These are phyloP conservation scores for Crepidotus variabilis DNA, from an alignment of 768 basidiomycete genomes.

Conservation along the genomic window DNA sequence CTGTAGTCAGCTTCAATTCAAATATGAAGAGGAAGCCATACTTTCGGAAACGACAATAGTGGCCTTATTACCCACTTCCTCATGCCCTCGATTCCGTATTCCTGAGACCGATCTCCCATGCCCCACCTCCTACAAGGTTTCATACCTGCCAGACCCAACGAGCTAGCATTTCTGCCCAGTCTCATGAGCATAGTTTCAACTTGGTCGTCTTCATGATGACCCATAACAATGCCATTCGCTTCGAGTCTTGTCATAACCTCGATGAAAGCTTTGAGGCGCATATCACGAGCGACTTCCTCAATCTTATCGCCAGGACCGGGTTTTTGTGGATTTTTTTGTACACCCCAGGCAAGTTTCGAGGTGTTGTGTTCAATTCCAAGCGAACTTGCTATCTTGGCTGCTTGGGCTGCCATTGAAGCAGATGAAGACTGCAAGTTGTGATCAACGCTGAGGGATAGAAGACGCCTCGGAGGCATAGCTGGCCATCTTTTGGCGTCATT, in stretches of 20 bases:
- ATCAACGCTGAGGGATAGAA: conserved; percentile 63
- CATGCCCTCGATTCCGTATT: conserved; percentile 55
- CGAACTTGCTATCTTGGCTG: conserved; percentile 35
- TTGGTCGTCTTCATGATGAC: conserved; percentile 82
- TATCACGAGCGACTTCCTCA: conserved; percentile 55
- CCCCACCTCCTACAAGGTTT: conserved; percentile 66
- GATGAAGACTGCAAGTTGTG: conserved; percentile 68
- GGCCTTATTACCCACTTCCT: conserved; percentile 69
- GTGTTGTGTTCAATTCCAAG: conserved; percentile 46
- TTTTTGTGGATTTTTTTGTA: conserved; percentile 42
- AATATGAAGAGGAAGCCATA: conserved; percentile 21
- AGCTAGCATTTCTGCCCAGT: conserved; percentile 51
- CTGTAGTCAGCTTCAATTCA: conserved; percentile 4
- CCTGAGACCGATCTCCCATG: conserved; percentile 51
- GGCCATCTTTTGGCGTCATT: neutral
- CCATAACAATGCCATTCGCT: conserved; percentile 51
- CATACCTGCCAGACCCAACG: conserved; percentile 66
- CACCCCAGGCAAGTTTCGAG: conserved; percentile 54
- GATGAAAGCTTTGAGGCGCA: conserved; percentile 43
- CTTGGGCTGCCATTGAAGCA: conserved; percentile 47
- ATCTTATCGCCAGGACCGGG: conserved; percentile 38
- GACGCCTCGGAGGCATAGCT: conserved; percentile 7
- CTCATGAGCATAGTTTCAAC: conserved; percentile 80
- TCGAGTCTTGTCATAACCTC: conserved; percentile 33
- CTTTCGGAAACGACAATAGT: conserved; percentile 66